Evolutionary conservation across 768 basidiomycete species (phyloP).

Genomic region (Mycena albidolilacea): DNA sequence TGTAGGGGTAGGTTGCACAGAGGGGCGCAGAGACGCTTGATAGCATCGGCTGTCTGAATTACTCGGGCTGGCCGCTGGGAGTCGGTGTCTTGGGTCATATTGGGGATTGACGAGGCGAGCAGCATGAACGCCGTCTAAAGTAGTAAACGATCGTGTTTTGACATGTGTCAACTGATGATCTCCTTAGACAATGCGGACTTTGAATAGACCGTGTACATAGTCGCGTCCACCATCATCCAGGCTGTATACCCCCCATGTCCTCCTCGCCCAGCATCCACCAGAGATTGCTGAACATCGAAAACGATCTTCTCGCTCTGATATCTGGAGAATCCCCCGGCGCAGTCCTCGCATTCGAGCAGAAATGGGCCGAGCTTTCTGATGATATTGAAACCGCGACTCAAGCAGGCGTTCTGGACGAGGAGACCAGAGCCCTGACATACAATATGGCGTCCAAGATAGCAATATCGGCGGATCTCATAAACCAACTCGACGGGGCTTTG

Average conservation of each 20-base stretch:
- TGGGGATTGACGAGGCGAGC: neutral
- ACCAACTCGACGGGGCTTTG: slow-evolving; percentile 36
- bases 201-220: slow-evolving; percentile 12
- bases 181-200: slow-evolving; percentile 43
- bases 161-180: neutral
- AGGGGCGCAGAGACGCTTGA: neutral
- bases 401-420: neutral
- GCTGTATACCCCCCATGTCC: neutral
- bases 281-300: slow-evolving; percentile 2
- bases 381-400: slow-evolving; percentile 13
- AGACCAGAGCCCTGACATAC: slow-evolving; percentile 35
- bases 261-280: slow-evolving; percentile 6
- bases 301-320: neutral
- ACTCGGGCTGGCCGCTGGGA: neutral
- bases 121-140: neutral
- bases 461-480: slow-evolving; percentile 19
- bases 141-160: neutral
- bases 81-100: neutral
- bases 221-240: neutral
- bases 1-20: neutral
- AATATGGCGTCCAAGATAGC: slow-evolving; percentile 36
- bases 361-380: slow-evolving; percentile 8
- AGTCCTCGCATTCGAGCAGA: neutral
- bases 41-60: neutral
- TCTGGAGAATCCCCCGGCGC: neutral